Conservation (phyloP, 495 filamentous ascomycete species). For the Polyplosphaeria fusca region DNA sequence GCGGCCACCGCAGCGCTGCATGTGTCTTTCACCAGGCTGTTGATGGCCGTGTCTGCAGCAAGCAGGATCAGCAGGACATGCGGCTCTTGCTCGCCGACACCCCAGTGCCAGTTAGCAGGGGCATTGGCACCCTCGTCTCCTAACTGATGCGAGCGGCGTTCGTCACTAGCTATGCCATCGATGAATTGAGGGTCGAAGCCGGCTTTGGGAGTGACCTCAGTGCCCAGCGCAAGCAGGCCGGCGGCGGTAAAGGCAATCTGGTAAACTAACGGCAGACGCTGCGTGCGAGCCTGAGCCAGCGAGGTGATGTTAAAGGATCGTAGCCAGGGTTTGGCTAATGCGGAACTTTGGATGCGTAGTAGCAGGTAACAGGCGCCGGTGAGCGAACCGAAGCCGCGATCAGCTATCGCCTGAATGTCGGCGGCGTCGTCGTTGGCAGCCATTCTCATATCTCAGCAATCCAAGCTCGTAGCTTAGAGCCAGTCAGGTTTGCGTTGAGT, state of each 20-base stretch:
- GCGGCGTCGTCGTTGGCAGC: slow-evolving; percentile 2
- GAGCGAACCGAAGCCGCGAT: slow-evolving; percentile 4
- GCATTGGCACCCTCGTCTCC: slow-evolving; percentile 2
- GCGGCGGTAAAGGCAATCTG: slow-evolving; percentile 2
- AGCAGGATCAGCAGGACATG: slow-evolving; percentile 3
- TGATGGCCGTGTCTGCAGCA: slow-evolving; percentile 1
- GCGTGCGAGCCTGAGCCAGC: slow-evolving; percentile 1
- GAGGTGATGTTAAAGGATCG: slow-evolving; percentile 1
- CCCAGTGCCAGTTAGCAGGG: slow-evolving; percentile 1
- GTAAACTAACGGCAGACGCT: slow-evolving; percentile 2
- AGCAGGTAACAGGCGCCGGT: slow-evolving; percentile 1
- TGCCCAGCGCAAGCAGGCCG: slow-evolving; percentile 1
- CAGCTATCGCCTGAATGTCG: slow-evolving; percentile 2
- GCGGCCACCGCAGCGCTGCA: slow-evolving; percentile 2
- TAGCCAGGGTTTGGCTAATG: slow-evolving; percentile 2
- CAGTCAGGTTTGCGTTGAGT: slow-evolving; percentile 3
- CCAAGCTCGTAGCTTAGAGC: slow-evolving; percentile 1
- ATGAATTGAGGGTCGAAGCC: slow-evolving; percentile 3
- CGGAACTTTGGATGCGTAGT: background rate
- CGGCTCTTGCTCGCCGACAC: slow-evolving; percentile 1
- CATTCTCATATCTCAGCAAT: slow-evolving; percentile 5
- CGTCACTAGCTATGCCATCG: background rate
- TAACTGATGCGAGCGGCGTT: slow-evolving; percentile 2
- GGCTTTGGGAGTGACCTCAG: slow-evolving; percentile 1
- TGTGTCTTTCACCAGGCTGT: slow-evolving; percentile 2